Conservation (phyloP, 2,329 filamentous ascomycete genomes). For the Fusarium beomiforme region DNA sequence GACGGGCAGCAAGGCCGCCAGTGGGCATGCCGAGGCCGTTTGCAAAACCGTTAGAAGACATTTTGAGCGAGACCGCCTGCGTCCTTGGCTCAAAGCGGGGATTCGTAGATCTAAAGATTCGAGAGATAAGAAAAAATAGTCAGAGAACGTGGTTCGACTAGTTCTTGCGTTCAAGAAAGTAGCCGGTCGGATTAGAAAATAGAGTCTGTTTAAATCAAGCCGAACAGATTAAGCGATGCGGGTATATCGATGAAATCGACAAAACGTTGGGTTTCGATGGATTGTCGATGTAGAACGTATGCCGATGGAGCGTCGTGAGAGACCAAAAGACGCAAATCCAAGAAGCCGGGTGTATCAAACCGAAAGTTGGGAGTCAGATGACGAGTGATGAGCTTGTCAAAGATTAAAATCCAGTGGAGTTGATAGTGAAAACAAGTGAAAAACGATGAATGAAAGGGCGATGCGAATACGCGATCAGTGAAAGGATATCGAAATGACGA, state of each 20-base stretch:
- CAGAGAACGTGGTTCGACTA: slow-evolving; percentile 36
- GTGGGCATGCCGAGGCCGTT: slow-evolving; percentile 79
- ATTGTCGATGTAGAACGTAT: slow-evolving; percentile 32
- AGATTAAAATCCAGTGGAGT: slow-evolving; percentile 40
- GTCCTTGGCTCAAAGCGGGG: slow-evolving; percentile 73
- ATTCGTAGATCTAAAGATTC: slow-evolving; percentile 25
- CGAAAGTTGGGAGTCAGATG: slow-evolving; percentile 29
- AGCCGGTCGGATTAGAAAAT: slow-evolving; percentile 39
- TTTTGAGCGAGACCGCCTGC: slow-evolving; percentile 99
- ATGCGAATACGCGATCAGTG: slow-evolving; percentile 26
- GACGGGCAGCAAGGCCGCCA: slow-evolving; percentile 83
- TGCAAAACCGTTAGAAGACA: slow-evolving; percentile 88
- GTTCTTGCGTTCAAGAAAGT: slow-evolving; percentile 25
- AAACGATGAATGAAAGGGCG: slow-evolving; percentile 40
- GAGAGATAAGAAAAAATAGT: slow-evolving; percentile 19
- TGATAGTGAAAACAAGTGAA: slow-evolving; percentile 29
- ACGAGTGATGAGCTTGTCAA: slow-evolving; percentile 26
- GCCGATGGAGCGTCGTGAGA: slow-evolving; percentile 20
- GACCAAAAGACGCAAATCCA: slow-evolving; percentile 41
- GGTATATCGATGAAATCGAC: slow-evolving; percentile 41
- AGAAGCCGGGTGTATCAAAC: slow-evolving; percentile 35
- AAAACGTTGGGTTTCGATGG: slow-evolving; percentile 21
- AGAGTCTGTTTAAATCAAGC: slow-evolving; percentile 28
- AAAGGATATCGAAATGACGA: slow-evolving; percentile 25
- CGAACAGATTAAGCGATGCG: slow-evolving; percentile 39